Evolutionary conservation across 2,329 filamentous ascomycete genomes (phyloP), one percentile per base, ranked within the genome.

Genomic region (Zymoseptoria passerinii): DNA sequence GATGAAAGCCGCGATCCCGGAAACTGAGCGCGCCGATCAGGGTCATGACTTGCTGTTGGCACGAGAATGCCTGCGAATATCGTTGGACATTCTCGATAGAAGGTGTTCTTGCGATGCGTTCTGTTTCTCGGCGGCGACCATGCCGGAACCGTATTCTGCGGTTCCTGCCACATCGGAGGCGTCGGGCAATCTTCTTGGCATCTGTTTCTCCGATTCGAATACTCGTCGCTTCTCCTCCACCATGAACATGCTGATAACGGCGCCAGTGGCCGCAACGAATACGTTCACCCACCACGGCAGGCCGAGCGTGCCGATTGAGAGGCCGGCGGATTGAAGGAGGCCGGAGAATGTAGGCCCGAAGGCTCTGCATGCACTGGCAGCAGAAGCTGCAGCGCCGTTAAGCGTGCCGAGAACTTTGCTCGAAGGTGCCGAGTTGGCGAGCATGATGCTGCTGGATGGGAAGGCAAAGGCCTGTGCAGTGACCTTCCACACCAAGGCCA

Each of bases 241-340:
- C 74, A 96, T 88, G 71, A 84, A 84, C 60, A 90, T 79, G 72
- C 88, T 89, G 67, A 94, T 78, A 54, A 88, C 75, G 1, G 87
- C 89, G 51, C 92, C 94, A 13, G 84, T 73, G 9, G 90, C 75
- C 35, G 90, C 89, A 29, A 96, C 84, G 3, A 88, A 68, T 8
- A 88, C 90, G 64, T 87, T 92, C 61, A 85, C 86, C 94, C 94
- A 99, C 92, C 94, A 99, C 0, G 91, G 88, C 35, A 96, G 79
- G 19, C 91, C 91, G 4, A 91, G 92, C 71, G 90, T 92, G 40
- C 92, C 91, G 6, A 86, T 81, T 64, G 85, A 81, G 40, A 95
- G 81, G 54, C 94, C 94, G 55, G 87, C 78, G 4, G 90, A 83
- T 74, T 96, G 95, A 23, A 97, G 80, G 28, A 91, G 77, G 1